A percentile compares a stretch with the other conserved stretches of the same genome.
phyloP scores from a whole-genome alignment of 371 early-diverging fungal species.

The Mortierella sp. region DNA sequence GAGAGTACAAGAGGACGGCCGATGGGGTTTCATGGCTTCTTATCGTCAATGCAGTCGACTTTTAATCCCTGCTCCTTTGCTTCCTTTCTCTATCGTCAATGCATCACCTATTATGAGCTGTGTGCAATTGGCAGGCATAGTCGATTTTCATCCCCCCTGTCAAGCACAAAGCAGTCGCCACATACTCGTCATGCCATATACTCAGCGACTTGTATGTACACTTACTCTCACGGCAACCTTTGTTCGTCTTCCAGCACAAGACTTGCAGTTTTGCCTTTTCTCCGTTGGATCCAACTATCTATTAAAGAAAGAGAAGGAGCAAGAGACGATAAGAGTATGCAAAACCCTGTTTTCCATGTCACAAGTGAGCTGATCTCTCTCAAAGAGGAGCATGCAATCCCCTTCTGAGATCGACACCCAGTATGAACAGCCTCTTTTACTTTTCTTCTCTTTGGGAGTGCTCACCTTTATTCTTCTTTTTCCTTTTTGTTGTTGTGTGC shows the following conservation, averaged over 20 bases:
- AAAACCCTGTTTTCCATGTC: constrained; percentile 2
- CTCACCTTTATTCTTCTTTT: neutral
- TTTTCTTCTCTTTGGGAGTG: neutral
- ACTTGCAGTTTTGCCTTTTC: neutral
- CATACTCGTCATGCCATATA: too few species aligned
- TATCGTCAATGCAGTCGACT: neutral
- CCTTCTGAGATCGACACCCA: neutral
- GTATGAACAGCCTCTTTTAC: neutral
- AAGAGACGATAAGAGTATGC: neutral
- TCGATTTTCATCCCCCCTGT: too few species aligned
- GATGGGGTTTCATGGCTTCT: neutral
- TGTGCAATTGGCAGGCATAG: too few species aligned
- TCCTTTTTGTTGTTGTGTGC: neutral
- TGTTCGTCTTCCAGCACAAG: too few species aligned
- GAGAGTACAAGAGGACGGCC: neutral
- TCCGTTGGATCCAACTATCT: neutral
- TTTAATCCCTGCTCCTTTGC: neutral
- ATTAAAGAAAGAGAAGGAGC: neutral
- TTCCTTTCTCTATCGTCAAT: neutral
- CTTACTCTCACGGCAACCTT: too few species aligned
- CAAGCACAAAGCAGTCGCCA: too few species aligned
- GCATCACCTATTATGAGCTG: too few species aligned
- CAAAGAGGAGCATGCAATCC: neutral
- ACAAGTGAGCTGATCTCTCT: constrained; percentile 3
- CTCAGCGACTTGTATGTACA: too few species aligned